These are phyloP conservation scores for Fusarium oxysporum DNA, from an alignment of 2,329 filamentous ascomycete species.

Conservation along the genomic window DNA sequence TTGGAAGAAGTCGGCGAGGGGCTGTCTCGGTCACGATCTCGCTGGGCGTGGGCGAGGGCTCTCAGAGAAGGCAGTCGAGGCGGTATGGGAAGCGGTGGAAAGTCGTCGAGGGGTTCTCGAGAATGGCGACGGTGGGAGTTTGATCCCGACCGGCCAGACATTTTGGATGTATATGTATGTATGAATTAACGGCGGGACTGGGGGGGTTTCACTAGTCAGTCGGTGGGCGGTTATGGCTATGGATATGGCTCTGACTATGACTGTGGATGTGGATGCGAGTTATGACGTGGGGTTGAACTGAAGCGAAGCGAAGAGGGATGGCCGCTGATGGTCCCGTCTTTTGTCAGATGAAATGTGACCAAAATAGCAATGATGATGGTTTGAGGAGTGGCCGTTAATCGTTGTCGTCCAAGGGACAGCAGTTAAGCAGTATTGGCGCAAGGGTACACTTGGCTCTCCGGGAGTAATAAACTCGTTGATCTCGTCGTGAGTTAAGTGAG, in stretches of 20 bases:
- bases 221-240: constrained; percentile 30
- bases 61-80: constrained; percentile 50
- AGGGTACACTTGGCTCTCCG: background rate
- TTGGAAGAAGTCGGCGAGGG: constrained; percentile 35
- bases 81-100: constrained; percentile 48
- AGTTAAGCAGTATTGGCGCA: background rate
- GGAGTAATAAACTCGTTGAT: background rate
- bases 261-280: background rate
- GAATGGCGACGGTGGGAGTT: constrained; percentile 48
- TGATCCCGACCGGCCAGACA: constrained; percentile 50
- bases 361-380: constrained; percentile 5
- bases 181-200: constrained; percentile 18
- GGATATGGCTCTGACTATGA: background rate
- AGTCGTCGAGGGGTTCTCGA: constrained; percentile 48
- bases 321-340: constrained; percentile 19
- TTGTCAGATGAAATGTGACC: constrained; percentile 17
- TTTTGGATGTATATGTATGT: constrained; percentile 36
- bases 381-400: background rate
- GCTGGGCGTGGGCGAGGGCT: constrained; percentile 45
- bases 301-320: constrained; percentile 22
- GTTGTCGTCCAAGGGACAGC: background rate
- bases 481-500: constrained; percentile 25
- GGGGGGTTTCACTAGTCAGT: constrained; percentile 22
- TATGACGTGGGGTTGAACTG: constrained; percentile 36
- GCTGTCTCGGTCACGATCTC: constrained; percentile 46